Evolutionary conservation across 352 stramenopile genomes (phyloP), one percentile per base, ranked within the genome.

Genomic region (Chrysophaeum taylorii): DNA sequence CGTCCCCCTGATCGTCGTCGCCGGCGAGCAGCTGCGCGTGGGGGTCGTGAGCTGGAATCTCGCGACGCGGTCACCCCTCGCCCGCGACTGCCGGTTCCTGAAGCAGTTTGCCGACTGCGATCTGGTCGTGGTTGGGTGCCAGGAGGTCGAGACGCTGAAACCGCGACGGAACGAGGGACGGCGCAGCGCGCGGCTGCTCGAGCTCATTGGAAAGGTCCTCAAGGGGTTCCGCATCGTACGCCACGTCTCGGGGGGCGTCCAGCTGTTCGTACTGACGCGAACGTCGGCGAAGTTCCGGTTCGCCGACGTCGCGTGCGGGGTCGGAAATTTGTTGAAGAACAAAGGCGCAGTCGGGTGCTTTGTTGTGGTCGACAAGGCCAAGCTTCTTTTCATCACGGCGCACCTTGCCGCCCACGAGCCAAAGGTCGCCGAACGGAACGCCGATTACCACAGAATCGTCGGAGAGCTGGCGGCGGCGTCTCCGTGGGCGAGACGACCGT

Each of bases 61-160:
- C 9, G 45, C 45, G 14, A 25, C 45, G 23, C 9, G 23, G 45
- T 57, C 9, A 12, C 45, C 45, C 18, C 12, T 9, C 5, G 9
- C 41, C 21, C 60, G 41, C 9, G 41, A 67, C 60, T 67, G 60
- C 60, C 21, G 18, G 9, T 67, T 18, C 18, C 60, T 70, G 37
- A 15, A 73, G 12, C 23, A 74, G n/a, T 14, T 64, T 7, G 5
- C 15, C 15, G 5, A 73, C 16, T 43, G 23, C 43, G 64, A 94
- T 53, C 79, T 94, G 41, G 79, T 91, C 15, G 87, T 85, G 0
- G 72, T 93, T 1, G 87, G 89, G 1, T 94, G 87, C 15, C 91
- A 98, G 76, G 93, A 98, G 75, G 96, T 91, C 73, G 91, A 96
- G 43, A 90, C 96, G 64, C 87, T 97, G 33, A 96, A 95, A 70